phyloP scores from a whole-genome alignment of 805 yeast genomes.

The Zygosaccharomyces kombuchaensis region DNA sequence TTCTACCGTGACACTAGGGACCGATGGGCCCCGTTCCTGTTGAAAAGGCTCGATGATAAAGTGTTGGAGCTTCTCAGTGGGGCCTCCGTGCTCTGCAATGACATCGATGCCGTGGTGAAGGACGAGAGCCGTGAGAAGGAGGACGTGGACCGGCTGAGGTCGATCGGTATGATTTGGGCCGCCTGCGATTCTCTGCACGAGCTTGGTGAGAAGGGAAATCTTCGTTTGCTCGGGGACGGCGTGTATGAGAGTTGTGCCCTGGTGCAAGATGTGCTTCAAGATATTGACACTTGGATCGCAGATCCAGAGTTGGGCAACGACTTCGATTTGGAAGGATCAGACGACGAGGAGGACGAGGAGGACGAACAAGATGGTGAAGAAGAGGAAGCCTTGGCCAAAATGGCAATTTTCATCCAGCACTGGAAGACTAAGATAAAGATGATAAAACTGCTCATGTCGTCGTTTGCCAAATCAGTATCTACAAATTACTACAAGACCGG shows the following conservation, averaged over 20 bases:
- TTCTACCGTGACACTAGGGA: slow-evolving; percentile 23
- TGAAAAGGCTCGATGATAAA: slow-evolving; percentile 18
- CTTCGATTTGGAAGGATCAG: slow-evolving; percentile 32
- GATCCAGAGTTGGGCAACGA: slow-evolving; percentile 53
- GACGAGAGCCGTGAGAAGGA: slow-evolving; percentile 23
- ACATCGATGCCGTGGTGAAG: slow-evolving; percentile 18
- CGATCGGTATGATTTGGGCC: slow-evolving; percentile 72
- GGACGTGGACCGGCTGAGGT: slow-evolving; percentile 43
- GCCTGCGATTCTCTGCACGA: slow-evolving; percentile 48
- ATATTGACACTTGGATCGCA: slow-evolving; percentile 64
- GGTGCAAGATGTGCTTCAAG: slow-evolving; percentile 60
- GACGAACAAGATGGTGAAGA: slow-evolving; percentile 34
- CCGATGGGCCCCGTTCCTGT: slow-evolving; percentile 22
- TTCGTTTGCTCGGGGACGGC: slow-evolving; percentile 48
- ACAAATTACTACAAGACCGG: slow-evolving; percentile 26
- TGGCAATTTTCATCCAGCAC: slow-evolving; percentile 39
- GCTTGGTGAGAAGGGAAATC: slow-evolving; percentile 45
- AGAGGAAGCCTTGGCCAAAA: slow-evolving; percentile 27
- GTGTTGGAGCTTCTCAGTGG: slow-evolving; percentile 25
- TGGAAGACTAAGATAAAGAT: slow-evolving; percentile 48
- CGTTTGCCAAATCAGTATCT: slow-evolving; percentile 57
- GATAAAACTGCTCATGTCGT: slow-evolving; percentile 52
- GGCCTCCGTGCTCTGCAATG: slow-evolving; percentile 19
- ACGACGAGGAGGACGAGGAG: slow-evolving; percentile 30
- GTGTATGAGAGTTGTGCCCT: slow-evolving; percentile 37